These are phyloP conservation scores for Xylaria longipes DNA, from an alignment of 495 filamentous ascomycete species.

Conservation along the genomic window DNA sequence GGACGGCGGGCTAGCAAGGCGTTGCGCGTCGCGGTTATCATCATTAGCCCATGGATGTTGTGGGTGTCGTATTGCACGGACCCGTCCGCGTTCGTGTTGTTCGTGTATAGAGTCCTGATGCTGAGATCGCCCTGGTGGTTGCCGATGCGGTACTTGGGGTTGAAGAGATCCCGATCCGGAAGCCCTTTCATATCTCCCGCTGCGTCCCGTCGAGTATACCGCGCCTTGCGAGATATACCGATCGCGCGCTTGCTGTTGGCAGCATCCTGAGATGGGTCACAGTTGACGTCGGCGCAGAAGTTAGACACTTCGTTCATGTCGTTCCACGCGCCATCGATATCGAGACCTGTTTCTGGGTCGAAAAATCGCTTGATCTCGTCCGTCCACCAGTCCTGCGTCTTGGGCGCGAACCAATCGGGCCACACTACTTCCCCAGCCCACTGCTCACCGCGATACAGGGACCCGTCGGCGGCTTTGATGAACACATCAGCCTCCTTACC, in stretches of 20 bases:
- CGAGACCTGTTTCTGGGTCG: slow-evolving; percentile 64
- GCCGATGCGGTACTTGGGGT: slow-evolving; percentile 74
- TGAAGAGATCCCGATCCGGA: slow-evolving; percentile 68
- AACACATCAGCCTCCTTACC: slow-evolving; percentile 67
- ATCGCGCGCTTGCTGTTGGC: slow-evolving; percentile 69
- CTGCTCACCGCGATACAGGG: slow-evolving; percentile 74
- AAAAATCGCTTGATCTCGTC: slow-evolving; percentile 75
- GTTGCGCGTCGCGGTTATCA: slow-evolving; percentile 67
- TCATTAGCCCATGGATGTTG: slow-evolving; percentile 75
- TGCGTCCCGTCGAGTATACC: slow-evolving; percentile 15
- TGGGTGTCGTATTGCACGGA: slow-evolving; percentile 68
- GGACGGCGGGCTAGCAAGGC: slow-evolving; percentile 75
- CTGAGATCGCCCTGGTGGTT: slow-evolving; percentile 64
- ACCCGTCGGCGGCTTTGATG: slow-evolving; percentile 67
- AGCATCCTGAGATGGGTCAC: slow-evolving; percentile 60
- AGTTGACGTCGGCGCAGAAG: slow-evolving; percentile 74
- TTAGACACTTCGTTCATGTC: slow-evolving; percentile 77
- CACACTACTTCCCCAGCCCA: slow-evolving; percentile 86
- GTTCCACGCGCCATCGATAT: slow-evolving; percentile 87
- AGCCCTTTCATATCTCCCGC: slow-evolving; percentile 60
- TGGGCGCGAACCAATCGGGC: slow-evolving; percentile 81
- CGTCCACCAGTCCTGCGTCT: slow-evolving; percentile 73
- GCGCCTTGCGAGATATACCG: slow-evolving; percentile 28
- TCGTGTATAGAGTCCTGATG: slow-evolving; percentile 68
- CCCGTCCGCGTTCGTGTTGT: slow-evolving; percentile 68